Conservation (phyloP, 805 yeast species). For the Debaryomyces maramus region DNA sequence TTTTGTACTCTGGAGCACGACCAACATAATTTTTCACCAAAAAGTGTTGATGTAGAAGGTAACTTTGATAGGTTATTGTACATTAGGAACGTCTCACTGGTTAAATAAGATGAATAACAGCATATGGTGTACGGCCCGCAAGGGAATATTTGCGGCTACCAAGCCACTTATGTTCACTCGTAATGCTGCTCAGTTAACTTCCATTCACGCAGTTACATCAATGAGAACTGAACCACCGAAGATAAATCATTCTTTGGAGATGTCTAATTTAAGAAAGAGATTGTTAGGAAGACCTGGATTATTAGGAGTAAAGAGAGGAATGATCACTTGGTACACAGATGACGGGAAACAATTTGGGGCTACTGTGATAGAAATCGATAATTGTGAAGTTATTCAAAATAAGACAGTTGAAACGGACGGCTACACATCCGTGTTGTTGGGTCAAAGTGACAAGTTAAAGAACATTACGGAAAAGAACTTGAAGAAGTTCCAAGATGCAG, state of each 20-base stretch:
- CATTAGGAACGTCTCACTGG: no score
- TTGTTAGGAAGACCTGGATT: slow-evolving; percentile 80
- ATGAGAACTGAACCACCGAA: slow-evolving; percentile 48
- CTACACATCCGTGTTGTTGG: slow-evolving; percentile 82
- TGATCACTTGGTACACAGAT: slow-evolving; percentile 79
- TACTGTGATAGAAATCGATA: slow-evolving; percentile 83
- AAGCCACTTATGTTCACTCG: slow-evolving; percentile 14
- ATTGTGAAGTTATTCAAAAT: slow-evolving; percentile 79
- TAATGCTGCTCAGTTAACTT: slow-evolving; percentile 45
- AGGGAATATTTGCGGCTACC: neutral
- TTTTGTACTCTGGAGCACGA: neutral
- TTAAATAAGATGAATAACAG: neutral
- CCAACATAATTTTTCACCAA: neutral
- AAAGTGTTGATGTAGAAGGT: neutral
- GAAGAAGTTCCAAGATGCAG: slow-evolving; percentile 76
- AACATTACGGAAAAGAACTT: slow-evolving; percentile 59
- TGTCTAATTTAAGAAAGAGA: slow-evolving; percentile 69
- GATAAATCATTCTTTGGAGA: slow-evolving; percentile 65
- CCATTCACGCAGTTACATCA: slow-evolving; percentile 53
- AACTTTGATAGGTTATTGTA: neutral
- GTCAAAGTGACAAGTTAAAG: slow-evolving; percentile 69
- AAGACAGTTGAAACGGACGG: slow-evolving; percentile 76
- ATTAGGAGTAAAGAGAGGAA: slow-evolving; percentile 81
- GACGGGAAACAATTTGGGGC: slow-evolving; percentile 75
- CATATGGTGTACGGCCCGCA: slow-evolving; percentile 3